Conservation (phyloP, 2,329 filamentous ascomycete species). For the Paraphaeosphaeria sporulosa region DNA sequence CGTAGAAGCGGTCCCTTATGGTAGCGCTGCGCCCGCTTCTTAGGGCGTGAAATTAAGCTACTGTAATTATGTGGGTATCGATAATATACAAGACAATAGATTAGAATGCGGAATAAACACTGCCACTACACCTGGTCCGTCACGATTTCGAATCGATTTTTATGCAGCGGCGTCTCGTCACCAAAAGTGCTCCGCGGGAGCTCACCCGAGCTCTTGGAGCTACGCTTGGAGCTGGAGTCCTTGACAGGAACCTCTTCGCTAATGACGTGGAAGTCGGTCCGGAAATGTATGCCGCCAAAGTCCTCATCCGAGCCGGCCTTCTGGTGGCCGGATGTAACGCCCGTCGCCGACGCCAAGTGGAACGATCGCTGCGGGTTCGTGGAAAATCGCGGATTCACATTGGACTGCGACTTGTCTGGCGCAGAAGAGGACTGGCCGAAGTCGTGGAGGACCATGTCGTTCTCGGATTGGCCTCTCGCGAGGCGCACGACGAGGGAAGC, state of each 20-base stretch:
- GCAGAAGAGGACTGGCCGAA: constrained; percentile 12
- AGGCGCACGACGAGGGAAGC: constrained; percentile 51
- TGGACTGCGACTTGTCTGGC: constrained; percentile 9
- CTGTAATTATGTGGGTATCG: not conserved
- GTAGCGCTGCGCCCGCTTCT: constrained; percentile 18
- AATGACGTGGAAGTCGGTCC: constrained; percentile 34
- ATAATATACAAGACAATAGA: not conserved
- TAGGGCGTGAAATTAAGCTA: constrained; percentile 1
- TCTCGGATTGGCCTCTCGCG: constrained; percentile 38
- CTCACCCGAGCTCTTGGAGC: constrained; percentile 27
- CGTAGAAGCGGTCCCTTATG: constrained; percentile 49
- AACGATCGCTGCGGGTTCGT: not conserved
- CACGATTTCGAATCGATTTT: constrained; percentile 11
- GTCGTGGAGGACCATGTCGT: constrained; percentile 34
- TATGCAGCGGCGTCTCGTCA: constrained; percentile 36
- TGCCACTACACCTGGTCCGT: not conserved
- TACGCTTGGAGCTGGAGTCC: constrained; percentile 26
- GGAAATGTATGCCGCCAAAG: constrained; percentile 33
- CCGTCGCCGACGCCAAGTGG: not conserved
- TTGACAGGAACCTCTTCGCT: constrained; percentile 22
- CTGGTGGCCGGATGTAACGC: constrained; percentile 3
- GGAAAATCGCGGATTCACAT: not conserved
- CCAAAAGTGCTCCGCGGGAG: constrained; percentile 32
- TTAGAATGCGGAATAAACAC: not conserved
- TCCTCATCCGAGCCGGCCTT: constrained; percentile 35